Evolutionary conservation across 331 rosid species (phyloP), one percentile per base, ranked within the genome.

Genomic region (Dryas integrifolia): DNA sequence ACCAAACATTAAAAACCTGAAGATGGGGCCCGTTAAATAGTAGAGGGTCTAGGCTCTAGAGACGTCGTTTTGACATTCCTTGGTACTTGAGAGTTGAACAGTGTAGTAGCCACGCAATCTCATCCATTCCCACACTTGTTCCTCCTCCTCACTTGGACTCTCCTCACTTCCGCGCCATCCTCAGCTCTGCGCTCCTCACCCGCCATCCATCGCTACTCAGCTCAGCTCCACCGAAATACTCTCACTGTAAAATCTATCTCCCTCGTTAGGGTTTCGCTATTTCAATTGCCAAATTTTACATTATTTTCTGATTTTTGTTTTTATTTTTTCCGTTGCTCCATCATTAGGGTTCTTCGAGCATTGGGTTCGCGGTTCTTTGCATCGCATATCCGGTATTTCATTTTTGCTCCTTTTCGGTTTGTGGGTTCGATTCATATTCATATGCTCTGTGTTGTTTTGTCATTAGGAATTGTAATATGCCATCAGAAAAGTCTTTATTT

Each of bases 91-190:
- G 72, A 21, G 6, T n/a, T 0, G 50, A 10, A 12, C 10, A 6
- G 65, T 56, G 50, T 57, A 13, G 15, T 11, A 44, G 53, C 66
- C 66, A 57, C 45, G 75, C 75, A 26, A 57, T 71, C 75, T 57
- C 75, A 71, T 71, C 75, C 67, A 26, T 9, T 43, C 46, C 52
- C 30, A 21, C 3, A 26, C 26, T 10, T 6, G 11, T 26, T n/a
- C 9, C 45, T 44, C 45, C 6, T 40, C 35, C 15, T 70, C 57
- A 14, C 47, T 71, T 41, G 8, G 75, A 56, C 13, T 43, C 57
- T 47, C 67, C 58, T 70, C 74, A 56, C 70, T 71, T 58, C 47
- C 75, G 75, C 75, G 67, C 75, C 67, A 58, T 44, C 66, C 66
- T 2, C 57, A 56, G 16, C 74, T 11, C 2, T 59, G 65, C 45